Evolutionary conservation across 1,284 basidiomycete genomes (phyloP), one percentile per base, ranked within the genome.

Genomic region (Cutaneotrichosporon sp.): DNA sequence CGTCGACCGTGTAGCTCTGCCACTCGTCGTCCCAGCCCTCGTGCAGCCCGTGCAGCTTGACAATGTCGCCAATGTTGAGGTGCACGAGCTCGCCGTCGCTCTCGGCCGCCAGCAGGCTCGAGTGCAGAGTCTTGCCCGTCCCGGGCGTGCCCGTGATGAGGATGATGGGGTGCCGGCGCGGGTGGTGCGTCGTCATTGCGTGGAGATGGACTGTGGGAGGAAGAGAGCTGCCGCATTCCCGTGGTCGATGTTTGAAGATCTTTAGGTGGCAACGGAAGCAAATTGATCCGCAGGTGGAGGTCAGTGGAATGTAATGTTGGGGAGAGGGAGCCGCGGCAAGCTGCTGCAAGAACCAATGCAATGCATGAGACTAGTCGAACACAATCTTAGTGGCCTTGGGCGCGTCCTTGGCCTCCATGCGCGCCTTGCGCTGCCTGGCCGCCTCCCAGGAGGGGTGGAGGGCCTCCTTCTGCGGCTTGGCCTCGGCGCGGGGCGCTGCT

Each of bases 391-490:
- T 81, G 9, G 80, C 72, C 56, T 83, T 82, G 9, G 78, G 77
- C 16, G 62, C 64, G 3, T 58, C 64, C 13, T 60, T 27, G 24
- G 56, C 69, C 60, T 67, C 67, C 67, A 80, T 76, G 64, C 76
- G 80, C 79, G 89, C 87, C 75, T 89, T 90, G 63, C 89, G 79
- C 73, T 86, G 86, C 77, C 83, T 84, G 79, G 94, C 95, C 4
- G 93, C 93, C 78, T 91, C 90, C 93, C 94, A 97, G 20, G 91
- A 93, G 2, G 93, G 94, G 80, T 97, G 94, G 60, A 94, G 68
- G 29, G 29, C 60, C 22, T 52, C 47, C 49, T 59, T 56, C n/a
- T 54, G 33, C 24, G 54, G 10, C 49, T 46, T 50, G 25, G 27
- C 29, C 8, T 31, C 45, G 49, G 53, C 46, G 20, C 34, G n/a